phyloP scores from a whole-genome alignment of 1,284 basidiomycete genomes.

The Coniferiporia weirii region DNA sequence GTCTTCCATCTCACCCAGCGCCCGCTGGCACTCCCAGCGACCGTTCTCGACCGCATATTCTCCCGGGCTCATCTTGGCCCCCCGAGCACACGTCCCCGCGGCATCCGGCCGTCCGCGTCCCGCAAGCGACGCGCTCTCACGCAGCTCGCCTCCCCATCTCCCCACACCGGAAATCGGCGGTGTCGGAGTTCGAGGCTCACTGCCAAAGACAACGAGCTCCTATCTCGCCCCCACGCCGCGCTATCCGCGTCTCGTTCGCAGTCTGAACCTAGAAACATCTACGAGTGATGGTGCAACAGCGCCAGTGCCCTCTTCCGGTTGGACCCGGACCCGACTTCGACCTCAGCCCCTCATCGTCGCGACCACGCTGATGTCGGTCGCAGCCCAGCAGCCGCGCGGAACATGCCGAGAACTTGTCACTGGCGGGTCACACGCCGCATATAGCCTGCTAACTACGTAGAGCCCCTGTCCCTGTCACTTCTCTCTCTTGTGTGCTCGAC shows the following conservation, averaged over 20 bases:
- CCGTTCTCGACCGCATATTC: neutral
- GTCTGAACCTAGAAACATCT: neutral
- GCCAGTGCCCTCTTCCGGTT: too few relatives aligned
- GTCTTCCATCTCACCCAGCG: neutral
- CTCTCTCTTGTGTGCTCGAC: neutral
- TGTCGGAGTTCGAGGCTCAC: conserved; percentile 3
- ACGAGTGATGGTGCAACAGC: too few relatives aligned
- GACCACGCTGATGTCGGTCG: too few relatives aligned
- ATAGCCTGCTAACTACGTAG: too few relatives aligned
- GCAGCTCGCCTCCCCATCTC: neutral
- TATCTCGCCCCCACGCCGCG: conserved; percentile 4
- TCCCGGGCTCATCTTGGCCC: neutral
- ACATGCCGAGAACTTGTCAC: too few relatives aligned
- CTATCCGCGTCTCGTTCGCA: neutral
- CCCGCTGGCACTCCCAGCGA: neutral
- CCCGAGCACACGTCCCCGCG: neutral
- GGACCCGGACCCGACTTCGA: too few relatives aligned
- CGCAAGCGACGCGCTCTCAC: neutral
- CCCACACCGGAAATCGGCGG: neutral
- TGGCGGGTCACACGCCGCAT: too few relatives aligned
- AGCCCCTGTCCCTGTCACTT: too few relatives aligned
- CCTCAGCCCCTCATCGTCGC: too few relatives aligned
- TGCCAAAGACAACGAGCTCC: conserved; percentile 6
- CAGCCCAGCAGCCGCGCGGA: too few relatives aligned
- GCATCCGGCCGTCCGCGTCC: neutral